Base-by-base conservation (phyloP, 495 filamentous ascomycete species). In the Daldinia childiae region DNA sequence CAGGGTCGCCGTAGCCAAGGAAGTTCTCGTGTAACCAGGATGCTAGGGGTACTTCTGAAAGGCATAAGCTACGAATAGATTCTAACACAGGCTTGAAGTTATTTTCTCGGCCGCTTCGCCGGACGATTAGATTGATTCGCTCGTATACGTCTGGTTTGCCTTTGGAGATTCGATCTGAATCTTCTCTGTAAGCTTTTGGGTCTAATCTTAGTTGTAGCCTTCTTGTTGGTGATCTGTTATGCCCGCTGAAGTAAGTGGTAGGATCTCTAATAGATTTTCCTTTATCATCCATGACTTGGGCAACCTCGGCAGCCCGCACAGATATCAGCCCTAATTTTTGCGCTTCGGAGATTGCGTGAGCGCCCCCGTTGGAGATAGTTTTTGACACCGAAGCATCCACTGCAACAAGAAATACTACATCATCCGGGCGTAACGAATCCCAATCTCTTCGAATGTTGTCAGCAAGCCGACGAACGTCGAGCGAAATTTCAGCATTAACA, bases 11-110 rank as follows among this genome's bases (percentile, higher is more conserved):
- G 81, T 95, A 97, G 6, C 95, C 95, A 15, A 99, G 86, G 81
- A 99, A 98, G 6, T 98, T 94, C 61, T 98, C 95, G 74, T 97
- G 93, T 32, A 99, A 82, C 95, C 95, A 99, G 12, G 90, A 86
- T 3, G 96, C 93, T 43, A 97, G 87, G 7, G 92, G 90, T 26
- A 96, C 89, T 66, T 97, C 92, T 2, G 94, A 93, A 29, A 97
- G 85, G 4, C 93, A 90, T 27, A 99, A 87, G 55, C 89, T 92
- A 74, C 90, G 90, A 76, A 99, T 95, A 0, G 94, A 97, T 66
- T 97, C 91, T 17, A 99, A 83, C 19, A 98, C 90, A 9, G 94
- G 90, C 74, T 93, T 98, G 87, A 98, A 99, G 78, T 98, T 99
- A 77, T 99, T 99, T 77, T 98, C 96, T 51, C 94, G 85, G 17